Conservation (phyloP, 106 monocot species). For the Triglochin maritima region DNA sequence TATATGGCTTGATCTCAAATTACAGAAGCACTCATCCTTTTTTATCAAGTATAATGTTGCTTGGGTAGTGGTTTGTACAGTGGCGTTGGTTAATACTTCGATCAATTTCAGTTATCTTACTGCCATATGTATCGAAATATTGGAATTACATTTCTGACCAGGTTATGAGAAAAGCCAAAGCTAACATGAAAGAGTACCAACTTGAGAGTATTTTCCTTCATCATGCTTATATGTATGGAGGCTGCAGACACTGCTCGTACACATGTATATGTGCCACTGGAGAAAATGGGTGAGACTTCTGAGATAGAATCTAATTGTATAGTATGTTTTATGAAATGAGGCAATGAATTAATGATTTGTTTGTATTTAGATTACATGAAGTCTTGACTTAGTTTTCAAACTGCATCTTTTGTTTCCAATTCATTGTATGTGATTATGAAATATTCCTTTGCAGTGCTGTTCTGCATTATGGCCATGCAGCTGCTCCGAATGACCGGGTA, state of each 20-base stretch:
- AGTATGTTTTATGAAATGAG: too few species aligned
- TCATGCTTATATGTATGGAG: slow-evolving; percentile 96
- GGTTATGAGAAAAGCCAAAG: slow-evolving; percentile 75
- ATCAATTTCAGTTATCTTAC: too few species aligned
- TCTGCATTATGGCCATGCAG: slow-evolving; percentile 99
- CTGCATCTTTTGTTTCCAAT: not conserved
- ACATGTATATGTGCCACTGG: slow-evolving; percentile 99
- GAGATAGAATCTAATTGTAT: not conserved
- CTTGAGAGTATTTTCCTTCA: slow-evolving; percentile 96
- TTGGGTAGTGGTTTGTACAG: too few species aligned
- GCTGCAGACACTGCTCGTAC: slow-evolving; percentile 91
- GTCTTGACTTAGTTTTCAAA: not conserved
- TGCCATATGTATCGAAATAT: too few species aligned
- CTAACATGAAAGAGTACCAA: slow-evolving; percentile 95
- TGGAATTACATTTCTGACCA: slow-evolving; percentile 12
- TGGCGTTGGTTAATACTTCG: too few species aligned
- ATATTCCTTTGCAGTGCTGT: slow-evolving; percentile 52
- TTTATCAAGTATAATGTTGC: too few species aligned
- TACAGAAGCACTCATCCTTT: too few species aligned
- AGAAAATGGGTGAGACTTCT: slow-evolving; percentile 58
- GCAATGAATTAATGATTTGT: too few species aligned
- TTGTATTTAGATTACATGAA: too few species aligned
- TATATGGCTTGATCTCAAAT: too few species aligned
- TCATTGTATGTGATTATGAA: not conserved
- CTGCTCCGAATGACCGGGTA: slow-evolving; percentile 97